Percentiles rank a stretch among this genome's conserved stretches.
Conservation (phyloP, 2,329 filamentous ascomycete genomes). For the Colletotrichum lupini region DNA sequence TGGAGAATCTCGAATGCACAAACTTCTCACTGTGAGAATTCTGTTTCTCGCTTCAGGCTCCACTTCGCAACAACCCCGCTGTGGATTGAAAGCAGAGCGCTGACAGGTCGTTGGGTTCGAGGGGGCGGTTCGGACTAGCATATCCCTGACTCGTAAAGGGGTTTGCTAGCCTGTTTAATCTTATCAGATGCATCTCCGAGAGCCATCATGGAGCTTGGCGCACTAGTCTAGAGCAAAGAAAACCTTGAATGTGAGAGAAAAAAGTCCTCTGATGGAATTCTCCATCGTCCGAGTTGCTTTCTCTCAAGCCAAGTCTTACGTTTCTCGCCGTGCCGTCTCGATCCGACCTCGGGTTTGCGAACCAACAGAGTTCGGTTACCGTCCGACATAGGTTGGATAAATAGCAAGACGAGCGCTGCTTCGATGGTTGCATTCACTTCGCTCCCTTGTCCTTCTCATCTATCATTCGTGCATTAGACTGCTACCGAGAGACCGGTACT, state of each 20-base stretch:
- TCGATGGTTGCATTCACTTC: neutral
- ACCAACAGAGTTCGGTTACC: neutral
- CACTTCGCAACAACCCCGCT: slow-evolving; percentile 27
- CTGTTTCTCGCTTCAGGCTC: slow-evolving; percentile 10
- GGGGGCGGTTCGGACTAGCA: neutral
- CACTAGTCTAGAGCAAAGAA: slow-evolving; percentile 1
- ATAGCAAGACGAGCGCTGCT: neutral
- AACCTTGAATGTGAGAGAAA: slow-evolving; percentile 1
- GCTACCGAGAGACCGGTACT: neutral
- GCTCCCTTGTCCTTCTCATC: neutral
- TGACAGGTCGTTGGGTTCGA: neutral
- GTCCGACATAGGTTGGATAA: neutral
- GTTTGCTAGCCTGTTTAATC: slow-evolving; percentile 15
- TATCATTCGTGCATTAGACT: neutral
- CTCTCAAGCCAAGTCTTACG: neutral
- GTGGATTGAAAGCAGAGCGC: slow-evolving; percentile 4
- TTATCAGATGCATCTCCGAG: slow-evolving; percentile 33
- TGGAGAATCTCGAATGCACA: neutral
- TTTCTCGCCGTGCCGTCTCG: slow-evolving; percentile 8
- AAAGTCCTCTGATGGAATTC: slow-evolving; percentile 8
- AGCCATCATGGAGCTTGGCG: slow-evolving; percentile 18
- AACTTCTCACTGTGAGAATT: neutral
- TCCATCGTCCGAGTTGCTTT: neutral
- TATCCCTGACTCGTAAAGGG: slow-evolving; percentile 21
- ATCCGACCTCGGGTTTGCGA: slow-evolving; percentile 9